Evolutionary conservation across 2,329 filamentous ascomycete species (phyloP).

Genomic region (Epichloe uncinata): DNA sequence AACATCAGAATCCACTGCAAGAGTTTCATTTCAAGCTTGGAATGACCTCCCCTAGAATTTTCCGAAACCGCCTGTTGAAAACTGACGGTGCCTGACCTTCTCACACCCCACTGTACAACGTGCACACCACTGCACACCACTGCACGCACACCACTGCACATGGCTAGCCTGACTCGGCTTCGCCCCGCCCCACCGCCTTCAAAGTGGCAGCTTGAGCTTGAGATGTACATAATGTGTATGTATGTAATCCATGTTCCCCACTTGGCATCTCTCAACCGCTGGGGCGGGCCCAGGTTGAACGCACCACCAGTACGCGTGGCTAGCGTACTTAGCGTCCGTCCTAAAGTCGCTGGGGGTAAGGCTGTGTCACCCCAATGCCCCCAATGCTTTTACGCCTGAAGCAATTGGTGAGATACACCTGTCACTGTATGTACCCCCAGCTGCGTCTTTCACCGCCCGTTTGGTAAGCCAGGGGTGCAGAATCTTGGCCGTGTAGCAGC

Average conservation of each 20-base stretch:
- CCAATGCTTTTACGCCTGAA: conserved; percentile 6
- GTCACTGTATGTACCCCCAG: too few species aligned
- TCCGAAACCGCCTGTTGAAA: neutral
- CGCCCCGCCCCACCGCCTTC: too few species aligned
- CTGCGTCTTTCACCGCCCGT: too few species aligned
- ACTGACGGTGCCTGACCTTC: too few species aligned
- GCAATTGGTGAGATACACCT: neutral
- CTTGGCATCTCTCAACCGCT: conserved; percentile 7
- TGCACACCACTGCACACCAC: too few species aligned
- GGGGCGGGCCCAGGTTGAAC: conserved; percentile 1
- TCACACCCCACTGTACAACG: too few species aligned
- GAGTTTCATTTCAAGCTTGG: neutral
- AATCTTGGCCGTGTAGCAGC: too few species aligned
- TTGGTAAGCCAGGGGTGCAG: too few species aligned
- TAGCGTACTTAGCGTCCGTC: neutral
- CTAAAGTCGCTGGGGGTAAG: conserved; percentile 2
- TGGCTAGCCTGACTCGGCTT: neutral
- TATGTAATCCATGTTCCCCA: neutral
- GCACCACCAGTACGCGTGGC: conserved; percentile 6
- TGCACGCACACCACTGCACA: too few species aligned
- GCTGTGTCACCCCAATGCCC: conserved; percentile 10
- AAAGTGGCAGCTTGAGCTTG: too few species aligned
- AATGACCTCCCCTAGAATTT: neutral
- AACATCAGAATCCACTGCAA: neutral
- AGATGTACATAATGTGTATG: too few species aligned